Base-by-base conservation (phyloP, 208 protist species). In the Vickermania spadyakhi region DNA sequence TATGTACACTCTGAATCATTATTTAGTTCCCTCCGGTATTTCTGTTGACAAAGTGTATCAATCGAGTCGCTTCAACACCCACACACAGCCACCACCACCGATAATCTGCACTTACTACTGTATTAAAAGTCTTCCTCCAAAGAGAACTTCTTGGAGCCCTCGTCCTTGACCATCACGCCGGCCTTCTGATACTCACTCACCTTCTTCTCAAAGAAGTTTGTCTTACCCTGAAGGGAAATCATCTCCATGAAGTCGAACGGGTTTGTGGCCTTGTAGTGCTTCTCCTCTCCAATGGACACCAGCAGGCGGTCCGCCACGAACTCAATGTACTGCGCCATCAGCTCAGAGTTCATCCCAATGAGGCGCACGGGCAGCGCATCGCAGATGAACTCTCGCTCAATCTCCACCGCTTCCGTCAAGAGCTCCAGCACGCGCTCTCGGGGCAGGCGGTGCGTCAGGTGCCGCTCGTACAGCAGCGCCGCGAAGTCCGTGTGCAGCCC, bases 221-320 rank as follows among this genome's bases (percentile, higher is more conserved):
- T 99, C 90, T 99, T 99, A 64, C 97, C 92, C 75, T 97, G 86
- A 42, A 99, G 81, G 14, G 94, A 98, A 64, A 99, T 99, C 77
- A 99, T 90, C 70, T 99, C 98, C 98, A 99, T 99, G 84, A 98
- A 99, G 71, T 99, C 97, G 66, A 99, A 99, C 7, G 98, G 98
- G 79, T 99, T 99, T 54, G 69, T 70, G n/a, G 75, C 45, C 57
- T 98, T 96, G 84, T 97, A 99, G 61, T 93, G 63, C 76, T 99
- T 99, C 58, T 82, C 75, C 58, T 84, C 72, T 22, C 97, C 97
- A 11, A 99, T 82, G 0, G 90, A 78, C 29, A 98, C 79, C 0
- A 99, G 72, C 22, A 99, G 95, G n/a, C 98, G 88, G 79, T 99
- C 98, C 28, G 98, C 97, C 3, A 98, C 96, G 68, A 99, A 99